Conservation (phyloP, 257 asterid genomes). For the Przewalskia tangutica region DNA sequence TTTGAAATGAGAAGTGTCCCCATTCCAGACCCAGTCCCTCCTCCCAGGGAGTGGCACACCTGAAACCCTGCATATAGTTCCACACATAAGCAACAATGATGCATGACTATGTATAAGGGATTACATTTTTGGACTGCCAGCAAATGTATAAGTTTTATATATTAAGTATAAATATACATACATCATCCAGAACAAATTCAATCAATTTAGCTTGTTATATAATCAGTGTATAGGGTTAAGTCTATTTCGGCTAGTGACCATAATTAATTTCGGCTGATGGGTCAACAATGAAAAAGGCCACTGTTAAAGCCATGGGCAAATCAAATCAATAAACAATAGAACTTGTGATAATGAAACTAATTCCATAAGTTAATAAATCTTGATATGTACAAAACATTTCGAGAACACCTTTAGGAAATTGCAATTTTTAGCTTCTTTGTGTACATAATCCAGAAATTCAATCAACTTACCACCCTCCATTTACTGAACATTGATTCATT, state of each 20-base stretch:
- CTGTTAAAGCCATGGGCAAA: background rate
- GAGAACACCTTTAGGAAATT: background rate
- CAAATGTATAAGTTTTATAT: no score
- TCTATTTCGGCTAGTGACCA: no score
- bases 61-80: constrained; percentile 9
- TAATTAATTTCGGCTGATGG: no score
- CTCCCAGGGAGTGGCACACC: constrained; percentile 25
- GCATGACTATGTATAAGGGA: background rate
- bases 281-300: no score
- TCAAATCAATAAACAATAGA: background rate
- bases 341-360: background rate
- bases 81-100: background rate
- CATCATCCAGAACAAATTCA: no score
- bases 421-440: background rate
- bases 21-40: constrained; percentile 32
- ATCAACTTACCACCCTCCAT: background rate
- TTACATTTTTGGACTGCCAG: no score
- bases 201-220: no score
- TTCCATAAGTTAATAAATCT: background rate
- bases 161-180: no score
- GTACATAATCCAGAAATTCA: background rate
- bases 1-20: constrained; percentile 26
- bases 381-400: background rate
- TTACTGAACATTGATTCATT: background rate
- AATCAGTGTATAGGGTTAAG: no score